Evolutionary conservation across 129 eudicot species (phyloP).

Genomic region (Smallanthus sonchifolius): DNA sequence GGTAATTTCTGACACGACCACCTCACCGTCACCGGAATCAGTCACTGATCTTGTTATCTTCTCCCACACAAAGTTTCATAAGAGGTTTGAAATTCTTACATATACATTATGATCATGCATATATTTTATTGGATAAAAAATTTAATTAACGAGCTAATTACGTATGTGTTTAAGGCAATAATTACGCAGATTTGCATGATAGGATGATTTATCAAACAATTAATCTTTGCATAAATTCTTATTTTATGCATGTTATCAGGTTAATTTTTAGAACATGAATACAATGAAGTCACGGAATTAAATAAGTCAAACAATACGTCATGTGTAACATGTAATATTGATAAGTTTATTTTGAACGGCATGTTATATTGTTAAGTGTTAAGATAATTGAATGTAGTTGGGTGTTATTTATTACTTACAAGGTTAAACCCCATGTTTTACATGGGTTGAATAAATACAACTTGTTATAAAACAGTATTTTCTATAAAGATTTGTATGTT

Average conservation of each 20-base stretch:
- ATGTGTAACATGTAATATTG: not conserved
- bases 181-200: not conserved
- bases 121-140: not conserved
- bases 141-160: not conserved
- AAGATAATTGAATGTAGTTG: conserved; percentile 4
- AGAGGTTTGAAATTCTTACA: conserved; percentile 33
- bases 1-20: conserved; percentile 32
- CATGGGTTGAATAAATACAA: too few species aligned
- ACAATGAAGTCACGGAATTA: not conserved
- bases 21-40: conserved; percentile 59
- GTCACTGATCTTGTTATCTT: conserved; percentile 18
- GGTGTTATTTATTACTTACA: not conserved
- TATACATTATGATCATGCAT: not conserved
- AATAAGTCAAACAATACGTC: not conserved
- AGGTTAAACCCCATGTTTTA: too few species aligned
- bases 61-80: conserved; percentile 30
- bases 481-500: too few species aligned
- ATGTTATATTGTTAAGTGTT: too few species aligned
- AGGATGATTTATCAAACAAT: not conserved
- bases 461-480: too few species aligned
- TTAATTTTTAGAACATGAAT: not conserved
- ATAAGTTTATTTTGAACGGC: too few species aligned
- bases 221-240: not conserved
- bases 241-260: not conserved
- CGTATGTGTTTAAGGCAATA: not conserved